Percentiles rank a stretch among this genome's conserved stretches.
Conservation (phyloP, 306 rosid species). For the Quillaja saponaria region DNA sequence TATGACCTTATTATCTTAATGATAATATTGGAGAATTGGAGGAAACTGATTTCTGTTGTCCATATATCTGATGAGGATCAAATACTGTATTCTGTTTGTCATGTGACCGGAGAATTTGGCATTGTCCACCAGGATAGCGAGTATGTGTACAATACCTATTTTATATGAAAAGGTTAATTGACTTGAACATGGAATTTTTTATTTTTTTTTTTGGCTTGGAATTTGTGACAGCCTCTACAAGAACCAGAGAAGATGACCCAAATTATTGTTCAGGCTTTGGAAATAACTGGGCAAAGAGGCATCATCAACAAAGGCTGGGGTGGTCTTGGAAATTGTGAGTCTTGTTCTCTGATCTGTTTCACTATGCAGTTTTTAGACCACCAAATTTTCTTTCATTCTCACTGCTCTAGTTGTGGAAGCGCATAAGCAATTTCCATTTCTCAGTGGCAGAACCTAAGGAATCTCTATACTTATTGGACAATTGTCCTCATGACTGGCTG, state of each 20-base stretch:
- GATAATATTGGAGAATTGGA: no score
- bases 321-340: constrained; percentile 88
- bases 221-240: constrained; percentile 67
- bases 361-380: constrained; percentile 17
- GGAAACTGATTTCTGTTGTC: no score
- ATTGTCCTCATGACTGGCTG: constrained; percentile 98
- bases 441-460: constrained; percentile 65
- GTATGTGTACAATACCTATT: no score
- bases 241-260: constrained; percentile 76
- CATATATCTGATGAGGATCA: no score
- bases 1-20: no score
- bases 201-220: background rate
- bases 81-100: no score
- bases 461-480: constrained; percentile 72
- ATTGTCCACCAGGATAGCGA: no score
- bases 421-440: constrained; percentile 38
- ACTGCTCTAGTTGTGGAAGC: constrained; percentile 30
- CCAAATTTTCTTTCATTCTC: constrained; percentile 3
- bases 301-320: constrained; percentile 97
- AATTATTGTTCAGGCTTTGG: constrained; percentile 73
- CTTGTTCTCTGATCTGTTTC: constrained; percentile 29
- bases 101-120: no score
- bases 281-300: constrained; percentile 80
- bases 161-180: no score
- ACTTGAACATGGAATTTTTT: no score